Conservation (phyloP, 2,329 filamentous ascomycete genomes). For the Penicillium psychrosexuale region DNA sequence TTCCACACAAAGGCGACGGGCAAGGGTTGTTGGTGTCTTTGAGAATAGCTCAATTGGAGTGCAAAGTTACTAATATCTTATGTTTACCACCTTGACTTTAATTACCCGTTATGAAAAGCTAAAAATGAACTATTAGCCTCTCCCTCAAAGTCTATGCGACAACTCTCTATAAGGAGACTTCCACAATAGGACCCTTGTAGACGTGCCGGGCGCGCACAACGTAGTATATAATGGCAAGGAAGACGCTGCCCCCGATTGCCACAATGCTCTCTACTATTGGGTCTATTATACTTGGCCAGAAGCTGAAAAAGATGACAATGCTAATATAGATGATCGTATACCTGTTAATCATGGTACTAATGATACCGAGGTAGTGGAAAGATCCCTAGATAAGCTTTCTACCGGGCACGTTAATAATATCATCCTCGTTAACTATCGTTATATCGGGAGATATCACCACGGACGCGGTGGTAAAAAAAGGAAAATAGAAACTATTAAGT, state of each 20-base stretch:
- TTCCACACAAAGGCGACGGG: too few relatives aligned
- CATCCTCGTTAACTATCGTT: conserved; percentile 36
- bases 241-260: conserved; percentile 39
- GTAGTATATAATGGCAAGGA: conserved; percentile 42
- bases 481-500: conserved; percentile 47
- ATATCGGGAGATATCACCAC: conserved; percentile 30
- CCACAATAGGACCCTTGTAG: conserved; percentile 32
- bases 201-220: conserved; percentile 29
- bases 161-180: conserved; percentile 9
- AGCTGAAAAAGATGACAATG: conserved; percentile 47
- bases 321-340: conserved; percentile 44
- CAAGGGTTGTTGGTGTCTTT: too few relatives aligned
- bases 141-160: too few relatives aligned
- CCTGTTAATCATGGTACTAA: conserved; percentile 44
- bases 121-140: too few relatives aligned
- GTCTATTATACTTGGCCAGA: conserved; percentile 43
- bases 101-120: too few relatives aligned
- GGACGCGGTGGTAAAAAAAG: conserved; percentile 42
- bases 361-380: conserved; percentile 38
- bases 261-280: conserved; percentile 40
- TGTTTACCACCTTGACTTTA: too few relatives aligned
- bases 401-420: conserved; percentile 20
- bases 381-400: conserved; percentile 23
- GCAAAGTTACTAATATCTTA: too few relatives aligned
- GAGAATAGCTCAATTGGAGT: too few relatives aligned